Conservation (phyloP, 768 basidiomycete genomes). For the Termitomyces heimii region DNA sequence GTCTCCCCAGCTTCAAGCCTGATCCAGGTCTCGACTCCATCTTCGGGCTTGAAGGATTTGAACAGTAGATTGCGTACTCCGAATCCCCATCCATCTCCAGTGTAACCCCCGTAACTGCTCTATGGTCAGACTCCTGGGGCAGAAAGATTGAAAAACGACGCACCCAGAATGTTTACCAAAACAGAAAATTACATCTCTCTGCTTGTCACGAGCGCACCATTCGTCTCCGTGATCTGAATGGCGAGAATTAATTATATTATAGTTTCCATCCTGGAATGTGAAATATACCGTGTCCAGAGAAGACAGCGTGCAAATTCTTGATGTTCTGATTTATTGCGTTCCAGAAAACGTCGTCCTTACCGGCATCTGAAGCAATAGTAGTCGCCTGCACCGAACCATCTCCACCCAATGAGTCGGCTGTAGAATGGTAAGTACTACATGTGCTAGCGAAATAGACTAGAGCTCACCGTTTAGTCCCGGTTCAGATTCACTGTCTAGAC, state of each 20-base stretch:
- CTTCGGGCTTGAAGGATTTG: conserved; percentile 37
- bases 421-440: not conserved
- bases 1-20: conserved; percentile 54
- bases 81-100: conserved; percentile 46
- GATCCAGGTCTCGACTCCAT: conserved; percentile 57
- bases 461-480: conserved; percentile 39
- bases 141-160: not conserved
- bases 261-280: not conserved
- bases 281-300: conserved; percentile 63
- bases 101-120: conserved; percentile 62
- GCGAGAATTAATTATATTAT: not conserved
- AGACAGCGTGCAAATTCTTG: conserved; percentile 59
- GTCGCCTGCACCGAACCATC: conserved; percentile 59
- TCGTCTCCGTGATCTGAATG: conserved; percentile 67
- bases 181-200: conserved; percentile 62
- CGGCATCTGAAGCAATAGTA: conserved; percentile 24
- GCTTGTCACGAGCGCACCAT: conserved; percentile 69
- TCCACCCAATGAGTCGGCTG: conserved; percentile 46
- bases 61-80: conserved; percentile 65
- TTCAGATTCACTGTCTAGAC: conserved; percentile 27
- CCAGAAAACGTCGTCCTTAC: conserved; percentile 60
- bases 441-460: not conserved
- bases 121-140: not conserved
- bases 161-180: conserved; percentile 77
- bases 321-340: conserved; percentile 49